Conservation (phyloP, 805 yeast species). For the Clavispora asparagi region DNA sequence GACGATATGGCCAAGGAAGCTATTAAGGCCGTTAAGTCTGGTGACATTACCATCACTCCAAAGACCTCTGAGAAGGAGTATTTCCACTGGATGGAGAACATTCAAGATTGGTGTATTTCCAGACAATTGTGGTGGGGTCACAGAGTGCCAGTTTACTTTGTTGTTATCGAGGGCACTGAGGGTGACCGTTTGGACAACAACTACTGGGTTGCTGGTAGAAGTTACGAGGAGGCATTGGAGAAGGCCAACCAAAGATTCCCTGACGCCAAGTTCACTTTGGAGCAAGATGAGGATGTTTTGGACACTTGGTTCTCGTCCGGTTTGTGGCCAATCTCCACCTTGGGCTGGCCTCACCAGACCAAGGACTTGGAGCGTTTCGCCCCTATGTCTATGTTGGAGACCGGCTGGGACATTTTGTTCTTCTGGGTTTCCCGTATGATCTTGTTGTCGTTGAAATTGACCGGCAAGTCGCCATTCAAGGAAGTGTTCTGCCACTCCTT, state of each 20-base stretch:
- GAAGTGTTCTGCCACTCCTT: constrained; percentile 98
- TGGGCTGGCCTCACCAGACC: constrained; percentile 89
- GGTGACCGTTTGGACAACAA: constrained; percentile 57
- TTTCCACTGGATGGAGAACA: constrained; percentile 91
- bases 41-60: constrained; percentile 78
- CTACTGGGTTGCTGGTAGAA: constrained; percentile 91
- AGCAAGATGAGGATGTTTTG: constrained; percentile 96
- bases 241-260: constrained; percentile 78
- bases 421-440: constrained; percentile 99
- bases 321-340: constrained; percentile 93
- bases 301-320: constrained; percentile 99
- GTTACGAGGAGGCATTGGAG: constrained; percentile 71
- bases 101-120: constrained; percentile 99
- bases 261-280: constrained; percentile 61
- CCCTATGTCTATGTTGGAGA: constrained; percentile 93
- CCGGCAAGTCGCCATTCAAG: constrained; percentile 87
- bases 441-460: constrained; percentile 80
- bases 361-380: constrained; percentile 70
- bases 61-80: constrained; percentile 88
- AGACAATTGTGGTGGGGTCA: constrained; percentile 95
- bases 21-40: constrained; percentile 75
- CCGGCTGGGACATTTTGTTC: constrained; percentile 99
- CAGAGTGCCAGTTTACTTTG: constrained; percentile 93
- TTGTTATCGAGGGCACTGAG: constrained; percentile 70
- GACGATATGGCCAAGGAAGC: constrained; percentile 84